Evolutionary conservation across 2,329 filamentous ascomycete species (phyloP).

Genomic region (Trichothecium sympodiale): DNA sequence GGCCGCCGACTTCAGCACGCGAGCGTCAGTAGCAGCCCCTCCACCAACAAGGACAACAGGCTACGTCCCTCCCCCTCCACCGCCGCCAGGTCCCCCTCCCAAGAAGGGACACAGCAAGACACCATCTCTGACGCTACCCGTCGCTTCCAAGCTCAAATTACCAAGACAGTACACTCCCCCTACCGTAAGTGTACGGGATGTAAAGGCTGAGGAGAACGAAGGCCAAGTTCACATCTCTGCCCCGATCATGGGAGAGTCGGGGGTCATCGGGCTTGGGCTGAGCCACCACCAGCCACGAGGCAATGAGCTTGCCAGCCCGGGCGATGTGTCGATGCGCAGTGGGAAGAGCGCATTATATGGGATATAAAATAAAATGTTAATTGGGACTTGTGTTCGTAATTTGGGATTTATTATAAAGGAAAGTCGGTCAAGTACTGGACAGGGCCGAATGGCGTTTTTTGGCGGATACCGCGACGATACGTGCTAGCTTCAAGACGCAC

Average conservation of each 20-base stretch:
- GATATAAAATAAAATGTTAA: too few species aligned
- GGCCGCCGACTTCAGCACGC: conserved; percentile 18
- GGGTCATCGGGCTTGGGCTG: too few species aligned
- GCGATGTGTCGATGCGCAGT: conserved; percentile 20
- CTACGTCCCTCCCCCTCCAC: conserved; percentile 14
- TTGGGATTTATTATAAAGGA: too few species aligned
- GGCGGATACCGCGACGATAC: background rate
- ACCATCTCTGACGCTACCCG: conserved; percentile 24
- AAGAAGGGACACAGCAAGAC: conserved; percentile 12
- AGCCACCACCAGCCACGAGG: background rate
- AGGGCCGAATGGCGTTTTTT: too few species aligned
- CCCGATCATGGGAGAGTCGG: conserved; percentile 11
- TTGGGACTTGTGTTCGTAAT: too few species aligned
- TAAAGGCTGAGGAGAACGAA: conserved; percentile 14
- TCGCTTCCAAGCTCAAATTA: conserved; percentile 23
- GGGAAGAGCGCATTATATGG: conserved; percentile 25
- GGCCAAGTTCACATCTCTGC: conserved; percentile 16
- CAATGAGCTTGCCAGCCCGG: background rate
- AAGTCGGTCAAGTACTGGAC: too few species aligned
- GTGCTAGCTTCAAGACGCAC: too few species aligned
- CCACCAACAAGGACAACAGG: background rate
- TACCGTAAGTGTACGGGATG: conserved; percentile 15
- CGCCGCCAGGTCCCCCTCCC: conserved; percentile 15
- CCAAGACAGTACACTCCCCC: conserved; percentile 32
- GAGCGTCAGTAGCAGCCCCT: background rate